Base-by-base conservation (phyloP, 129 eudicot species). In the Escallonia herrerae region DNA sequence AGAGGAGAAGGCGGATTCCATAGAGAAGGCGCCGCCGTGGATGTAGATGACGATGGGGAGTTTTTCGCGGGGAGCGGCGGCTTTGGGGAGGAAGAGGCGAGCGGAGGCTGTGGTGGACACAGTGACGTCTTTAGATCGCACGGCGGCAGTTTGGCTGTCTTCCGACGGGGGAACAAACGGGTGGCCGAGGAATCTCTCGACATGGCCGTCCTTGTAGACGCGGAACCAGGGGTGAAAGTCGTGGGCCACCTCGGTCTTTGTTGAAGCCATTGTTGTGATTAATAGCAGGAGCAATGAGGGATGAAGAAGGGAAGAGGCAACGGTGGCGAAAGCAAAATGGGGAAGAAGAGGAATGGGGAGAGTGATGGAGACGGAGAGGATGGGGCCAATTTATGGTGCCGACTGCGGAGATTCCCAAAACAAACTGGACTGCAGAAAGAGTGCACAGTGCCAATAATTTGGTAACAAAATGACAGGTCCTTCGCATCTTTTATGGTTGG, bases 11-110 rank as follows among this genome's bases (percentile, higher is more conserved):
- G 84, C 70, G 4, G 84, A 59, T 46, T 68, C 80, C 38, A 73
- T 43, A 5, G 45, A 15, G 43, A 86, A 86, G 10, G 71, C 95
- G 9, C 95, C 95, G 41, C 95, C 95, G 67, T 82, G 89, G 15
- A 67, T 58, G 80, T 80, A 80, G 14, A 86, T 63, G 0, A 86
- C 33, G 7, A 82, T 60, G 3, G 95, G 95, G 39, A 82, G 64
- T 60, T 74, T 82, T 6, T 40, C 15, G 56, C n/a, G 5, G 5
- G 67, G 15, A 14, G 10, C 54, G 43, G 71, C 14, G 62, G 42
- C 7, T 38, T 39, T 43, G 39, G 89, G 89, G 5, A 62, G 70
- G 84, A 63, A 86, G 10, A 86, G 40, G 11, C 85, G 48, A 6
- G 75, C 87, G 2, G 70, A 69, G 44, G 68, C 62, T 65, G 59